phyloP scores from a whole-genome alignment of 768 basidiomycete species.

The Boletellus ananas region DNA sequence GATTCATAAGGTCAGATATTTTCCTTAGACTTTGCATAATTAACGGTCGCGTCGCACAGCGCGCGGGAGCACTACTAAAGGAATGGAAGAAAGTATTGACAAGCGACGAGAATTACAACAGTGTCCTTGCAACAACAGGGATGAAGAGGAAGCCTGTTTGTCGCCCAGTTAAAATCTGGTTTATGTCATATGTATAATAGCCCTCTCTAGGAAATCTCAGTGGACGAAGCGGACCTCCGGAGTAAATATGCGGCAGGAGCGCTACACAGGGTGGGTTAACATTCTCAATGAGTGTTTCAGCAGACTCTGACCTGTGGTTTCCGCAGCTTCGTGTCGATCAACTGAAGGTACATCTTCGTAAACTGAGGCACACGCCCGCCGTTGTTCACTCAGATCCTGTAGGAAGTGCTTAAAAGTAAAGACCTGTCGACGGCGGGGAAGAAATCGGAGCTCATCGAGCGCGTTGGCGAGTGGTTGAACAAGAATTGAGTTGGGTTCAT shows the following conservation, averaged over 20 bases:
- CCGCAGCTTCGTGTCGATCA: slow-evolving; percentile 71
- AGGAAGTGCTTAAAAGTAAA: slow-evolving; percentile 76
- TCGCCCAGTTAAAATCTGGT: neutral
- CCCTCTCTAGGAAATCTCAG: slow-evolving; percentile 48
- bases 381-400: slow-evolving; percentile 2
- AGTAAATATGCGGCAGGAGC: slow-evolving; percentile 57
- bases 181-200: neutral
- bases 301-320: slow-evolving; percentile 8
- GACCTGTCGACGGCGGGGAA: slow-evolving; percentile 58
- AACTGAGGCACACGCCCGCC: neutral
- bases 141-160: slow-evolving; percentile 74
- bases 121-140: slow-evolving; percentile 45
- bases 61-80: slow-evolving; percentile 63
- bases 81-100: slow-evolving; percentile 66
- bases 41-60: slow-evolving; percentile 34
- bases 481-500: slow-evolving; percentile 18
- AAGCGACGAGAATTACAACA: slow-evolving; percentile 60
- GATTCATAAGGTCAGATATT: slow-evolving; percentile 67
- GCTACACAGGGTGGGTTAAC: slow-evolving; percentile 57
- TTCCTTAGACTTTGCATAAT: neutral
- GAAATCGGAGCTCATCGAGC: slow-evolving; percentile 68
- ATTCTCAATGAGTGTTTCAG: neutral
- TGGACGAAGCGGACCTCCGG: slow-evolving; percentile 72
- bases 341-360: slow-evolving; percentile 53
- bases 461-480: slow-evolving; percentile 61